Base-by-base conservation (phyloP, 164 flowering plant species). In the Umbellularia californica region DNA sequence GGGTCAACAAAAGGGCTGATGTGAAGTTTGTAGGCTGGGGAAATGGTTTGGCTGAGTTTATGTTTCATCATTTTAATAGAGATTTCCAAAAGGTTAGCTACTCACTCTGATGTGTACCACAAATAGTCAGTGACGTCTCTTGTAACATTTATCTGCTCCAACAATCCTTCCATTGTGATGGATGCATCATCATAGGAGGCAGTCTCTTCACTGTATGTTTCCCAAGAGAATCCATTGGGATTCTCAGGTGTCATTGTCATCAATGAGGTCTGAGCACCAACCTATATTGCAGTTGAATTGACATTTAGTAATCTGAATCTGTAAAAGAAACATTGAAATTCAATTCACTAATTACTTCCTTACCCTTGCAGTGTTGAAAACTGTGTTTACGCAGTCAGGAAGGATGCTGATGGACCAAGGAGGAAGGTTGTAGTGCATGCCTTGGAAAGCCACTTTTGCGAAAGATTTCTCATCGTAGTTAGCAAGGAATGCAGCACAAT, bases 21-120 rank as follows among this genome's bases (percentile, higher is more conserved):
- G 13, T 55, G n/a, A 15, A 55, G 60, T 55, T 55, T 55, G 60
- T 15, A 55, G 60, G 60, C 5, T 17, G 60, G n/a, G n/a, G 3
- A 55, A 55, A 55, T 55, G n/a, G n/a, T 55, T 55, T 55, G 60
- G 5, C 60, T 55, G 60, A 13, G n/a, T 55, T 15, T 55, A 52
- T 52, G n/a, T 14, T 5, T 55, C 60, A 55, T 55, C 60, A 11
- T 30, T 33, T 30, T 27, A 15, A 27, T 67, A 30, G 3, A 9
- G 9, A 27, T 67, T 19, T 67, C 69, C 27, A 27, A 30, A 2
- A 67, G 11, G 69, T 67, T 25, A 19, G 69, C 41, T 76, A 85
- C 98, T 86, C 75, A 95, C 98, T 83, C 89, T 82, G 97, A 88
- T 79, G 86, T 79, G 82, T 95, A 95, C 98, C 97, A 95, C 84